Base-by-base conservation (phyloP, 768 basidiomycete genomes). In the Rickenella mellea region DNA sequence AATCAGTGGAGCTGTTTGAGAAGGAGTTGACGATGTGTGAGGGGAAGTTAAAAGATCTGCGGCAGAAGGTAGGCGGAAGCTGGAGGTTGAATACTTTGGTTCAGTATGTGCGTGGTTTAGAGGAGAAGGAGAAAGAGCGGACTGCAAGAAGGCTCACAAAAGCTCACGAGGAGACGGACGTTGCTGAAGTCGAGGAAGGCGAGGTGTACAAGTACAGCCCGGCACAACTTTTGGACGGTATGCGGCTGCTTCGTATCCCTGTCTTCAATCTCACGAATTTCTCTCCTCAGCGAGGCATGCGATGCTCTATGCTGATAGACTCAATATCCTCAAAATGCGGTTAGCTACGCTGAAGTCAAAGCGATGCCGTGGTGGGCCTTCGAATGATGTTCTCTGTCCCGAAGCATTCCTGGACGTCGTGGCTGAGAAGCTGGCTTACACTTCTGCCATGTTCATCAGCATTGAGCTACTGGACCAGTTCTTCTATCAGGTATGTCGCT, bases 391-490 rank as follows among this genome's bases (percentile, higher is more conserved):
- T 9, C 74, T 98, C 55, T 99, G 96, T 58, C 96, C 96, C 0
- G 96, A 99, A 60, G 86, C 88, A 0, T 98, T 98, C 76, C 73
- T 99, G 49, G 83, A 90, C 53, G 90, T 94, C 20, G 92, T 99
- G 17, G 91, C 96, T 2, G 89, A 97, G 59, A 98, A 99, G 62
- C 71, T 99, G 30, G 91, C 93, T 1, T 83, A 91, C 56, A 98
- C 94, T 0, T 89, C 91, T 2, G 80, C 93, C 2, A 90, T 97
- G 84, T 98, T 98, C 61, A 96, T 99, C 71, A 96, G 92, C 65
- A 96, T 99, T 45, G 96, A 99, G 59, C 70, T 99, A 8, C 74
- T 98, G 1, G 93, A 96, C 54, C 93, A 97, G 52, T 99, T 98
- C 72, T 98, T 98, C 70, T 96, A 98, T 55, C 90, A 94, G 71